Evolutionary conservation across 208 protist species (phyloP).

Genomic region (Angomonas deanei): DNA sequence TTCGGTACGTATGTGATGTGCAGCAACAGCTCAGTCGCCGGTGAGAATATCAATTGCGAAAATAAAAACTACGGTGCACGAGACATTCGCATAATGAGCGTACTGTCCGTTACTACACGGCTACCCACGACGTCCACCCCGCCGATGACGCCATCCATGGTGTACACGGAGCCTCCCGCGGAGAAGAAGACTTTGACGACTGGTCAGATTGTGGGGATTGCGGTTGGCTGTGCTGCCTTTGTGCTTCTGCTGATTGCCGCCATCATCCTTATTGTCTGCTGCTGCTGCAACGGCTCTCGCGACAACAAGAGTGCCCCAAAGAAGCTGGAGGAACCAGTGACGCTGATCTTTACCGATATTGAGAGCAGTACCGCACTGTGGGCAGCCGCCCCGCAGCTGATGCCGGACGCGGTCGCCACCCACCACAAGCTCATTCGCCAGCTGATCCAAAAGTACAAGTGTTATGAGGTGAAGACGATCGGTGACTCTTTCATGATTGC

Average conservation of each 20-base stretch:
- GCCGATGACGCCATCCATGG: constrained; percentile 27
- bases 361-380: constrained; percentile 79
- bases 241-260: constrained; percentile 3
- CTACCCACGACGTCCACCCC: neutral
- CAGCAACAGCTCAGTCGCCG: neutral
- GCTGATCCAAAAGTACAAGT: constrained; percentile 48
- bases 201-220: constrained; percentile 20
- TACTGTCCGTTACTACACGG: constrained; percentile 22
- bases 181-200: constrained; percentile 9
- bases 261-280: neutral
- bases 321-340: constrained; percentile 29
- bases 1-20: constrained; percentile 19
- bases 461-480: constrained; percentile 86
- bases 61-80: constrained; percentile 47
- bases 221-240: neutral
- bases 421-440: constrained; percentile 67
- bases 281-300: constrained; percentile 16
- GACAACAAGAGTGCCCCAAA: constrained; percentile 51
- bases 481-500: constrained; percentile 85
- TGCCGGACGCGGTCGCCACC: constrained; percentile 55
- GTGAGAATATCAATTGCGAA: constrained; percentile 5
- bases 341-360: constrained; percentile 75
- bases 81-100: constrained; percentile 17
- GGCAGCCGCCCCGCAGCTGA: constrained; percentile 43
- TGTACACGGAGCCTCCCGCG: constrained; percentile 5